Conservation (phyloP, 2,329 filamentous ascomycete species). For the Cadophora malorum region DNA sequence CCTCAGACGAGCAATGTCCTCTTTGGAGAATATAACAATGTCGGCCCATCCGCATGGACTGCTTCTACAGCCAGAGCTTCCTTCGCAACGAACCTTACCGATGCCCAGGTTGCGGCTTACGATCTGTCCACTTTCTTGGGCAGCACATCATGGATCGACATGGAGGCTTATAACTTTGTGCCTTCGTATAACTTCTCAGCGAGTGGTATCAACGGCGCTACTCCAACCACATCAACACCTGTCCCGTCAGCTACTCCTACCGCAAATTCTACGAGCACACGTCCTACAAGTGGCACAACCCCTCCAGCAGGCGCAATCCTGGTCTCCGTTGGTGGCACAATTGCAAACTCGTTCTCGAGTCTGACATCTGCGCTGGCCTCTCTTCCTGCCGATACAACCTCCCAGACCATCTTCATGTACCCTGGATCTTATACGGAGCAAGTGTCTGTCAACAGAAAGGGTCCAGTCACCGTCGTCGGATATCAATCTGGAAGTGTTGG, state of each 20-base stretch:
- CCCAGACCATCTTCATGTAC: slow-evolving; percentile 58
- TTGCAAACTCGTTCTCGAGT: slow-evolving; percentile 29
- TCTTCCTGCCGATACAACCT: slow-evolving; percentile 27
- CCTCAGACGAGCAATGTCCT: slow-evolving; percentile 23
- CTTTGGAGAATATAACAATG: slow-evolving; percentile 24
- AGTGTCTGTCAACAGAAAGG: slow-evolving; percentile 49
- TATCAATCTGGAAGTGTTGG: slow-evolving; percentile 30
- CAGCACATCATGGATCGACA: slow-evolving; percentile 23
- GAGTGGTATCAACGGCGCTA: slow-evolving; percentile 18
- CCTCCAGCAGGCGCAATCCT: slow-evolving; percentile 51
- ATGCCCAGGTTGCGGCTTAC: slow-evolving; percentile 14
- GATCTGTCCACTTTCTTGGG: slow-evolving; percentile 20
- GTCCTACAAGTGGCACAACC: slow-evolving; percentile 50
- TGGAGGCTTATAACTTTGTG: slow-evolving; percentile 47
- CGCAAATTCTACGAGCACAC: slow-evolving; percentile 44
- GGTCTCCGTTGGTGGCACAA: slow-evolving; percentile 46
- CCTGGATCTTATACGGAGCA: slow-evolving; percentile 60
- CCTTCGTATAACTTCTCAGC: slow-evolving; percentile 46
- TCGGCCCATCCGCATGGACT: slow-evolving; percentile 18
- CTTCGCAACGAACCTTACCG: slow-evolving; percentile 24
- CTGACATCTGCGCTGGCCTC: slow-evolving; percentile 30
- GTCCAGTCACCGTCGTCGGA: slow-evolving; percentile 50
- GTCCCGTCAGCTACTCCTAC: slow-evolving; percentile 35
- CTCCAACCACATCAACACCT: slow-evolving; percentile 36
- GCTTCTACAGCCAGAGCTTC: slow-evolving; percentile 16